A percentile compares a stretch with the other conserved stretches of the same genome.
Conservation (phyloP, 192 early-diverging fungal species). For the Coemansia sp. region DNA sequence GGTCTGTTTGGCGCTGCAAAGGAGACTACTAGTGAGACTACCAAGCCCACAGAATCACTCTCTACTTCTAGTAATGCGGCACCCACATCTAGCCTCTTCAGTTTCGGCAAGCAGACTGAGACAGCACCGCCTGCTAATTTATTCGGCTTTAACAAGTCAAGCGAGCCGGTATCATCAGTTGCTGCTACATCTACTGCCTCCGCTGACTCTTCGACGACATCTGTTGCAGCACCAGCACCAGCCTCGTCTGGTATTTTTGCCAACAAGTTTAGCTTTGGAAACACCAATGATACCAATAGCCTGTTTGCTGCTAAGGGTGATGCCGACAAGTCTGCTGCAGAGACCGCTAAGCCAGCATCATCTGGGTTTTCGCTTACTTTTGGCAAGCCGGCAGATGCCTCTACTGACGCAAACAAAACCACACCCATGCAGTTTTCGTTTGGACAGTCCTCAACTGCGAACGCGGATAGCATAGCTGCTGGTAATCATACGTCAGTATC, state of each 20-base stretch:
- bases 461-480: neutral
- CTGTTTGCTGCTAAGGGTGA: neutral
- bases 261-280: slow-evolving; percentile 11
- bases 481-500: no score
- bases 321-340: neutral
- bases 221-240: neutral
- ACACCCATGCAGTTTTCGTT: slow-evolving; percentile 4
- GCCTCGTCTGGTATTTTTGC: neutral
- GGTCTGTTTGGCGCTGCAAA: no score
- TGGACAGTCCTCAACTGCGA: neutral
- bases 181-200: neutral
- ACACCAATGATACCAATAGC: neutral
- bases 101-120: neutral
- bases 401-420: slow-evolving; percentile 5
- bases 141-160: slow-evolving; percentile 6
- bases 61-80: neutral
- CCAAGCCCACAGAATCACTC: neutral
- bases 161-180: neutral
- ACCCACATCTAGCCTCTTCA: no score
- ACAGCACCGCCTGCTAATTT: neutral
- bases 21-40: no score
- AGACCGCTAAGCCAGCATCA: slow-evolving; percentile 7
- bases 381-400: slow-evolving; percentile 18
- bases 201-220: no score
- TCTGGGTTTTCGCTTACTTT: slow-evolving; percentile 18